Base-by-base conservation (phyloP, 768 basidiomycete species). In the Mycena leptocephala region DNA sequence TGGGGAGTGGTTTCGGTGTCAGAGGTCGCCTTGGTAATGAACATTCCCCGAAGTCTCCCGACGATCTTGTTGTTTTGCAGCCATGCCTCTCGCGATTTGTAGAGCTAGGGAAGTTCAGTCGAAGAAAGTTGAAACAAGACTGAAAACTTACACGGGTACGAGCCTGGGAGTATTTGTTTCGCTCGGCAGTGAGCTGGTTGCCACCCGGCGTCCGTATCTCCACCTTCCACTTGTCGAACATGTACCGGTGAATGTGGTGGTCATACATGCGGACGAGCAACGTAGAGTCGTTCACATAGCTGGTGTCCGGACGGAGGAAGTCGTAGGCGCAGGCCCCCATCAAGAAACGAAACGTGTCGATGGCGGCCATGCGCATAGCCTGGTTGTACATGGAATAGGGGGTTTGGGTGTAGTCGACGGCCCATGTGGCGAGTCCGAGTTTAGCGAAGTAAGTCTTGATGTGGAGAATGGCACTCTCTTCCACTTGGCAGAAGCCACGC, bases 341-440 rank as follows among this genome's bases (percentile, higher is more conserved):
- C 6, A 28, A 33, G 16, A 33, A 66, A 32, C 70, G 67, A n/a
- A 76, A 76, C 7, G 67, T 62, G 48, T 76, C 67, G 62, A 76
- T 76, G 18, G 75, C 75, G 26, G 3, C 0, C 48, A 71, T 56
- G 35, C 75, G 63, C 68, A 69, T 70, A 3, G 61, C 61, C 20
- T 14, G 20, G 46, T 75, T 75, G 68, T 75, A 75, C 68, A 53
- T 37, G 20, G 74, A 70, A 28, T 76, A 63, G 20, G 74, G n/a
- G n/a, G n/a, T 63, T 65, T 76, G 74, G 9, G 20, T 35, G 43
- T 20, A 66, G 64, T 76, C 74, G 35, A 43, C 10, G 3, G 68
- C 74, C 74, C 74, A 76, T 5, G 5, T 26, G 39, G 13, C 6
- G 62, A 76, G 43, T 20, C 74, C 70, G 22, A 76, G 56, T 28